Base-by-base conservation (phyloP, 768 basidiomycete species). In the Calocera cornea region DNA sequence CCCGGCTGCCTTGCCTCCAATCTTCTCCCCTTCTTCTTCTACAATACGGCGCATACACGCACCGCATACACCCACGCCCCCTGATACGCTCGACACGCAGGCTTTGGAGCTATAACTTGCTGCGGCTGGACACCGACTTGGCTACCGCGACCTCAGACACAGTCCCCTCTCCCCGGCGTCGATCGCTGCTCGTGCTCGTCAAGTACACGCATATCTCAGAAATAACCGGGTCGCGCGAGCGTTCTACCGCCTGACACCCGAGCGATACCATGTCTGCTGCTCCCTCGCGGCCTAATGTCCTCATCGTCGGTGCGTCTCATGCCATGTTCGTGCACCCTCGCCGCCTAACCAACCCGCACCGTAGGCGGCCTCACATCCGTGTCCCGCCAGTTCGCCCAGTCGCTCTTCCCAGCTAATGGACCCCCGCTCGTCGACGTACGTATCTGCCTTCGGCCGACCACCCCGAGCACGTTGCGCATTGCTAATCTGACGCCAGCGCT, bases 341-440 rank as follows among this genome's bases (percentile, higher is more conserved):
- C 41, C 67, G 19, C 66, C 41, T 41, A 34, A 33, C 41, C 68
- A 65, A 11, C 41, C 44, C 33, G 17, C 22, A 19, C 2, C 65
- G 16, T 70, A 92, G 91, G 91, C 70, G 91, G 91, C 65, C 77
- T 92, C 70, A 91, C 90, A 78, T 89, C 88, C 66, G 88, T 80
- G 74, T 86, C 91, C 10, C 83, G 90, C 64, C 81, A 86, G 64
- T 83, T 93, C 65, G 87, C 87, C 40, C 78, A 82, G 65, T 77
- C 82, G 41, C 82, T 93, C 16, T 84, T 90, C 40, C 89, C 89
- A 1, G 72, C 83, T 7, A 79, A 86, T 36, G 88, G 86, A 40
- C 85, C 86, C 68, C 77, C 85, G 31, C 80, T 89, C 29, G 90
- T 91, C 65, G 86, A 87, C 65, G 90, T 92, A 75, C 65, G 87